Conservation (phyloP, 2,329 filamentous ascomycete species). For the Daldinia sp. region DNA sequence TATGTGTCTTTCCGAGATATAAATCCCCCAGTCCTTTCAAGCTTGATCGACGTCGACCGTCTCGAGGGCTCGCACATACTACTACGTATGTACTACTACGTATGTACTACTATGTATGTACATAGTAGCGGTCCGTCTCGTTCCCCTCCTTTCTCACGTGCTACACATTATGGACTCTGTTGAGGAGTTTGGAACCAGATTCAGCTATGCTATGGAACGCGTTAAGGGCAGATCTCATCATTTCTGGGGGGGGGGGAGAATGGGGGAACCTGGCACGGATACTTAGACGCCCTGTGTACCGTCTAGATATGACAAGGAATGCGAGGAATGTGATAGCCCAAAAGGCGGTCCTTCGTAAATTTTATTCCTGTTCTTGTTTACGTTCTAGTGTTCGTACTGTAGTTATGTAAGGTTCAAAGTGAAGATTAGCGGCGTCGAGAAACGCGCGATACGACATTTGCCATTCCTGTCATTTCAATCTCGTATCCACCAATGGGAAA, state of each 20-base stretch:
- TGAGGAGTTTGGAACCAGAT: conserved; percentile 2
- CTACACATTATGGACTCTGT: background rate
- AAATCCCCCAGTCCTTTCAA: conserved; percentile 7
- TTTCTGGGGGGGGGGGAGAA: background rate
- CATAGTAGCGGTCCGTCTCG: conserved; percentile 14
- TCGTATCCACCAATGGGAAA: conserved; percentile 15
- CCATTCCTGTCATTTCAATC: conserved; percentile 35
- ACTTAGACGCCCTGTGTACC: background rate
- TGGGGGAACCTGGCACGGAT: background rate
- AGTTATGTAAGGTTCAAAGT: conserved; percentile 7
- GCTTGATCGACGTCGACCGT: conserved; percentile 19
- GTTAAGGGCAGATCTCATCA: background rate
- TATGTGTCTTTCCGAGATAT: conserved; percentile 20
- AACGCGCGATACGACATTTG: conserved; percentile 32
- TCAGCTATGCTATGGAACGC: background rate
- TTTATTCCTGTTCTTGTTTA: conserved; percentile 3
- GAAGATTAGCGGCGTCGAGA: conserved; percentile 20
- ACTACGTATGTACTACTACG: conserved; percentile 3
- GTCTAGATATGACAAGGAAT: background rate
- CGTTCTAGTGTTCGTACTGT: conserved; percentile 3
- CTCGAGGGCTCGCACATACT: background rate
- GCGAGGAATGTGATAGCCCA: background rate
- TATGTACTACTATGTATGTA: background rate
- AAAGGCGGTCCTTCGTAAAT: conserved; percentile 1
- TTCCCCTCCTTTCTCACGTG: conserved; percentile 22